Evolutionary conservation across 169 alveolate species (phyloP).

Genomic region (Plasmodium vivax): DNA sequence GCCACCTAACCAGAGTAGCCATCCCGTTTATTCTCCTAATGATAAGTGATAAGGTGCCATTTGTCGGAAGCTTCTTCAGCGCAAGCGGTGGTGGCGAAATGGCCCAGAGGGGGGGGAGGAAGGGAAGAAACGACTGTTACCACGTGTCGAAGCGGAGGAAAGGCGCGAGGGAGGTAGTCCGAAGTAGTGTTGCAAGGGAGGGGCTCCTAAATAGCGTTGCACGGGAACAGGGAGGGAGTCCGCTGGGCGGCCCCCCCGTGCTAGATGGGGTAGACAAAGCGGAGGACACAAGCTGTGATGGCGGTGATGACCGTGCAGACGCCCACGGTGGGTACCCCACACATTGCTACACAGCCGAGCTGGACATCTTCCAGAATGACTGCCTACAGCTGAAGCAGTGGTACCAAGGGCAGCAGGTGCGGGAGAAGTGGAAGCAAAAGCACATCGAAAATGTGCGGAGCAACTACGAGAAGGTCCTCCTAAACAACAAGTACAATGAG

Average conservation of each 20-base stretch:
- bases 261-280: background rate
- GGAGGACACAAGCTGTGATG: background rate
- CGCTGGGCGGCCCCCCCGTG: background rate
- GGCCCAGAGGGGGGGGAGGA: background rate
- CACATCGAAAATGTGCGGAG: constrained; percentile 60
- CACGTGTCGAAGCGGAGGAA: background rate
- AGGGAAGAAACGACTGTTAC: background rate
- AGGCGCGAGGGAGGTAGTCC: background rate
- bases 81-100: background rate
- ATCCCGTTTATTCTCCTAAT: constrained; percentile 11
- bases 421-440: constrained; percentile 54
- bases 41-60: background rate
- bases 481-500: constrained; percentile 69
- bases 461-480: constrained; percentile 50
- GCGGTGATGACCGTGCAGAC: background rate
- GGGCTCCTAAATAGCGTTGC: no score
- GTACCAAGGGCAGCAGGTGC: constrained; percentile 35
- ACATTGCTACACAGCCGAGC: background rate
- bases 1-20: constrained; percentile 1
- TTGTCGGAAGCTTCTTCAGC: constrained; percentile 4
- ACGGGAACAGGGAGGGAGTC: background rate
- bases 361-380: constrained; percentile 42
- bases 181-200: background rate
- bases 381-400: constrained; percentile 70
- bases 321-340: background rate